phyloP scores from a whole-genome alignment of 2,329 filamentous ascomycete species.

The Pseudogymnoascus sp. region DNA sequence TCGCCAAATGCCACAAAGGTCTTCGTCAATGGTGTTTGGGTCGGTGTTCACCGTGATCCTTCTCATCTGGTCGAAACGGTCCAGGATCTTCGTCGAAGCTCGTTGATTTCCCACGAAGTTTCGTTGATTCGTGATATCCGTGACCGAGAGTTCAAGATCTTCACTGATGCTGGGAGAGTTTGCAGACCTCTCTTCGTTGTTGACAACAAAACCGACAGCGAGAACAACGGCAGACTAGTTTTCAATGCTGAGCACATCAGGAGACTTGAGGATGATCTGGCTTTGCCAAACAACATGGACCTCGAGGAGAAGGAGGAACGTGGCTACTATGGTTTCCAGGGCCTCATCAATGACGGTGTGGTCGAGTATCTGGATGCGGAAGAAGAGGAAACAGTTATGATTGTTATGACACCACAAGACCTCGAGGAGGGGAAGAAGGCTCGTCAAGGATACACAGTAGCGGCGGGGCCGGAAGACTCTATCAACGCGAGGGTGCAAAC shows the following conservation, averaged over 20 bases:
- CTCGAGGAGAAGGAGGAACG: slow-evolving; percentile 48
- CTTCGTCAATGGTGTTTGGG: slow-evolving; percentile 97
- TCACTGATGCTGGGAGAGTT: slow-evolving; percentile 92
- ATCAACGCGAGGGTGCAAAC: slow-evolving; percentile 9
- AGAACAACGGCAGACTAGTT: slow-evolving; percentile 69
- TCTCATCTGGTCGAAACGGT: slow-evolving; percentile 76
- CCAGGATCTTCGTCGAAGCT: slow-evolving; percentile 67
- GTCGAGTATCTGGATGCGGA: slow-evolving; percentile 97
- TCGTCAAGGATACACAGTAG: neutral
- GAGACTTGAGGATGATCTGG: slow-evolving; percentile 66
- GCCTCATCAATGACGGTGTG: slow-evolving; percentile 73
- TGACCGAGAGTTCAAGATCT: slow-evolving; percentile 96
- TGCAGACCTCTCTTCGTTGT: slow-evolving; percentile 92
- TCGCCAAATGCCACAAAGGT: slow-evolving; percentile 94
- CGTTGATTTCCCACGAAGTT: slow-evolving; percentile 83
- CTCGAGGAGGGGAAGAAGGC: slow-evolving; percentile 46
- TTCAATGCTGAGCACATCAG: slow-evolving; percentile 78
- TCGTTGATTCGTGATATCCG: slow-evolving; percentile 93
- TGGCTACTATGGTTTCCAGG: slow-evolving; percentile 78
- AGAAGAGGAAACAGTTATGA: slow-evolving; percentile 98
- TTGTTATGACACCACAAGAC: slow-evolving; percentile 97
- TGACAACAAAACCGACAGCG: slow-evolving; percentile 71
- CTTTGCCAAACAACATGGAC: slow-evolving; percentile 53
- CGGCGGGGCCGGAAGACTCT: neutral
- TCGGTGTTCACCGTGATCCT: slow-evolving; percentile 87